Evolutionary conservation across 805 yeast genomes (phyloP).

Genomic region (Candida tibetensis): DNA sequence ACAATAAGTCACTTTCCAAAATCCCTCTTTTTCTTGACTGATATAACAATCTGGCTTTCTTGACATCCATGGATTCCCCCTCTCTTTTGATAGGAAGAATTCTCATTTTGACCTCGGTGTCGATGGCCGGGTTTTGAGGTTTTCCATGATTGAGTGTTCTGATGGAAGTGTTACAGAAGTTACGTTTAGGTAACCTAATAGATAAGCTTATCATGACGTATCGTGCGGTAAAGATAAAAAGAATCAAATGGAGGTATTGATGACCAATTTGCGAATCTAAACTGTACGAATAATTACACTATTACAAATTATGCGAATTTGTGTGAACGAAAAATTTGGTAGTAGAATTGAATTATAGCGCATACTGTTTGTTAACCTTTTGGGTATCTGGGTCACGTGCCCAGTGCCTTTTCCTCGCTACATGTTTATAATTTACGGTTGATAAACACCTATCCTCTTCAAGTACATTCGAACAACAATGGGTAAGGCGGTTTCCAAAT

Average conservation of each 20-base stretch:
- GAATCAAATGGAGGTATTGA: neutral
- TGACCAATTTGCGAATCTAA: no score
- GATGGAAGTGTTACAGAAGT: constrained; percentile 4
- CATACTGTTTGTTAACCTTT: no score
- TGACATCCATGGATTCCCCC: constrained; percentile 68
- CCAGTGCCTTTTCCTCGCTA: no score
- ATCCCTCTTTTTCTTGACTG: constrained; percentile 96
- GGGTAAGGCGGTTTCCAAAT: constrained; percentile 94
- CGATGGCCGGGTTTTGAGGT: constrained; percentile 40
- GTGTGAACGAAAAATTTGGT: no score
- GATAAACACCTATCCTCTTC: no score
- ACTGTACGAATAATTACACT: no score
- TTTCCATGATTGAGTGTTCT: constrained; percentile 37
- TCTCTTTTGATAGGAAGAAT: constrained; percentile 77
- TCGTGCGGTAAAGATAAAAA: no score
- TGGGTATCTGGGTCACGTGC: no score
- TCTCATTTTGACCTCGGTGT: constrained; percentile 52
- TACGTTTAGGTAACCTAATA: constrained; percentile 7
- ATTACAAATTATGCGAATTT: no score
- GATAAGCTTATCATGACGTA: no score
- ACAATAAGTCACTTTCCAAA: constrained; percentile 82
- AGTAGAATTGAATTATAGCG: no score
- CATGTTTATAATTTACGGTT: no score
- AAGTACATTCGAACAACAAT: constrained; percentile 44
- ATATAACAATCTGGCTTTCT: constrained; percentile 84